These are phyloP conservation scores for Candida piceae DNA, from an alignment of 805 yeast species.

Conservation along the genomic window DNA sequence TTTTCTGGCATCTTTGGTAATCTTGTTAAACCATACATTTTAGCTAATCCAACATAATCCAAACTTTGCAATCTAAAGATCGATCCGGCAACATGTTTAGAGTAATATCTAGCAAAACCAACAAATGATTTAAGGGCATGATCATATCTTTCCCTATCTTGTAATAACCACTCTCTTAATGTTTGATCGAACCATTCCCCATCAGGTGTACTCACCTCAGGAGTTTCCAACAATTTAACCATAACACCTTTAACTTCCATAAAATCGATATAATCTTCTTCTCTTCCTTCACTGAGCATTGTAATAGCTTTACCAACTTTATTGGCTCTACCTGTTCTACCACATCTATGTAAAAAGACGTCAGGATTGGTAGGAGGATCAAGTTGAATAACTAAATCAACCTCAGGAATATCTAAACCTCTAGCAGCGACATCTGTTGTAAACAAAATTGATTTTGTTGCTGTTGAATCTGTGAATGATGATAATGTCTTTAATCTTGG, in stretches of 20 bases:
- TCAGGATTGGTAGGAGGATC: constrained; percentile 96
- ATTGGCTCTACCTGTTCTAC: constrained; percentile 93
- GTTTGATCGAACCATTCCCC: constrained; percentile 27
- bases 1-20: constrained; percentile 95
- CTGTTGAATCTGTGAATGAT: constrained; percentile 46
- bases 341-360: constrained; percentile 88
- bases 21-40: constrained; percentile 72
- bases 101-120: constrained; percentile 75
- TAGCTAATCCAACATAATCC: constrained; percentile 69
- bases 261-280: constrained; percentile 76
- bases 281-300: constrained; percentile 68
- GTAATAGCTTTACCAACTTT: constrained; percentile 74
- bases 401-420: constrained; percentile 93
- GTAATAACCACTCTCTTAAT: constrained; percentile 51
- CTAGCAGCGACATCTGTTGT: constrained; percentile 99
- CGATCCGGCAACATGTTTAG: constrained; percentile 83
- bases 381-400: constrained; percentile 86
- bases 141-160: constrained; percentile 80
- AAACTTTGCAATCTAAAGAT: constrained; percentile 72
- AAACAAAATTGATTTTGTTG: constrained; percentile 56
- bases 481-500: constrained; percentile 71
- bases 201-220: constrained; percentile 8
- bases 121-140: constrained; percentile 75
- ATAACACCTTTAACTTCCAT: constrained; percentile 66
- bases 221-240: constrained; percentile 37